Evolutionary conservation across 2,329 filamentous ascomycete species (phyloP).

Genomic region (Diaporthe capsici): DNA sequence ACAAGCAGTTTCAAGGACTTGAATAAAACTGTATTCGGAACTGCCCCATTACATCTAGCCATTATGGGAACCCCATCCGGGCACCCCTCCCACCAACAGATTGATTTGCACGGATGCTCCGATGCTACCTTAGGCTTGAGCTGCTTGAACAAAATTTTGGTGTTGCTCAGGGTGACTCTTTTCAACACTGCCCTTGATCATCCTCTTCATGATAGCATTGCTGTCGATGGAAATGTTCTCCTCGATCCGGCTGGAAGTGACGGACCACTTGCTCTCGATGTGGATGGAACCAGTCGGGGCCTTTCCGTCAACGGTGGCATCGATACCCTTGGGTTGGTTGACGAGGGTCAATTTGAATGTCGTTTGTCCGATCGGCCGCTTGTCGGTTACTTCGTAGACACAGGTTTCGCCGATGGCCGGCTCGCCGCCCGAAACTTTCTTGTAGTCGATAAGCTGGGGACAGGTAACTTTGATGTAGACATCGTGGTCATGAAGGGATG

Average conservation of each 20-base stretch:
- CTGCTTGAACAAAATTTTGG: conserved; percentile 42
- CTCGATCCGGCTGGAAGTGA: conserved; percentile 43
- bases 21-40: not conserved
- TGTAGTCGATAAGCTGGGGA: conserved; percentile 1
- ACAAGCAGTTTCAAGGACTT: not conserved
- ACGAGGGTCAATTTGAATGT: conserved; percentile 41
- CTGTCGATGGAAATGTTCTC: conserved; percentile 48
- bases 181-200: conserved; percentile 50
- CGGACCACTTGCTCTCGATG: conserved; percentile 40
- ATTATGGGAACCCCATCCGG: not conserved
- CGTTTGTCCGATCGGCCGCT: conserved; percentile 21
- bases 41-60: not conserved
- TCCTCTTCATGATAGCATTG: conserved; percentile 48
- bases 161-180: conserved; percentile 47
- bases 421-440: conserved; percentile 1
- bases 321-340: conserved; percentile 46
- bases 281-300: conserved; percentile 46
- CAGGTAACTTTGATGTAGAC: conserved; percentile 19
- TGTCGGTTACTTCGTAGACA: conserved; percentile 17
- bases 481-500: conserved; percentile 11
- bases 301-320: conserved; percentile 47
- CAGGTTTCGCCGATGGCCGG: not conserved
- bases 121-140: not conserved
- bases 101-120: not conserved
- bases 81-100: no score